Conservation (phyloP, 768 basidiomycete species). For the Lactarius hatsudake region DNA sequence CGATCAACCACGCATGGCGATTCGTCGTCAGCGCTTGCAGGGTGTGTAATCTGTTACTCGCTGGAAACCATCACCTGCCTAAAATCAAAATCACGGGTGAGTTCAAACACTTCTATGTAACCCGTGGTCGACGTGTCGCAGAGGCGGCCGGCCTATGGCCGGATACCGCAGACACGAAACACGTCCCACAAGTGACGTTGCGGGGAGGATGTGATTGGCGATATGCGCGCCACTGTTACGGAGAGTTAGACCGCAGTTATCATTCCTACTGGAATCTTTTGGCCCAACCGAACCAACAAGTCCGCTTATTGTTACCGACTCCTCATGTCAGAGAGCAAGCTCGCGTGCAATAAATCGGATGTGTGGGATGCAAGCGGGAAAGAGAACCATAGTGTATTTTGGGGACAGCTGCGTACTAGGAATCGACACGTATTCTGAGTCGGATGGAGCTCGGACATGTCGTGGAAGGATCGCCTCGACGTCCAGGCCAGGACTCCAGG, state of each 20-base stretch:
- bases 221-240: constrained; percentile 9
- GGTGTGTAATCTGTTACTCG: neutral
- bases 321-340: neutral
- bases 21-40: neutral
- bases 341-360: neutral
- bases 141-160: neutral
- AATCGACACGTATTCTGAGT: constrained; percentile 10
- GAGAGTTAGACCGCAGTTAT: constrained; percentile 1
- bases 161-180: constrained; percentile 8
- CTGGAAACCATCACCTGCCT: constrained; percentile 5
- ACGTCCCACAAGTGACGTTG: constrained; percentile 15
- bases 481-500: constrained; percentile 4
- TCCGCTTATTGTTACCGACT: constrained; percentile 10
- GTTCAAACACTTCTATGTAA: constrained; percentile 14
- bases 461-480: constrained; percentile 8
- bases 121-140: neutral
- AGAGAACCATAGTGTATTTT: neutral
- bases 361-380: neutral
- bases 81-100: constrained; percentile 11
- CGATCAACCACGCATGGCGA: neutral
- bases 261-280: neutral
- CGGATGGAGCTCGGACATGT: constrained; percentile 4
- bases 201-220: constrained; percentile 3
- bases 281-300: constrained; percentile 1
- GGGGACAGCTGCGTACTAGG: neutral